Base-by-base conservation (phyloP, 2,329 filamentous ascomycete species). In the Colletotrichum falcatum region DNA sequence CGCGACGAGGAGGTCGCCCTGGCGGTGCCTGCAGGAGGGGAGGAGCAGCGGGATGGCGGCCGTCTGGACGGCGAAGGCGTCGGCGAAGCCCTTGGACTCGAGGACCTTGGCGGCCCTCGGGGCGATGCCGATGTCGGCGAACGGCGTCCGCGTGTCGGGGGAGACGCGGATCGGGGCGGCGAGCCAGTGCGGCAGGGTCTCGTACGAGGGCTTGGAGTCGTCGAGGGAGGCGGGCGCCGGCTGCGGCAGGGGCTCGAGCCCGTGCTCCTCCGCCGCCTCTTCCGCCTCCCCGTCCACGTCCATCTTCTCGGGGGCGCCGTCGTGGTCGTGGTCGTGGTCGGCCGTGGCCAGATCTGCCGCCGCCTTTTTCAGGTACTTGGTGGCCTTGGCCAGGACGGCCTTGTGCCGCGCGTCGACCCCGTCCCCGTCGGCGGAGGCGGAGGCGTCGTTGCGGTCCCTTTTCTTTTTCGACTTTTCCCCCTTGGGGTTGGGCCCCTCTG, bases 1-100 rank as follows among this genome's bases (percentile, higher is more conserved):
- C 9, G 94, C 96, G 3, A 99, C 91, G 54, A 97, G 91, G 5
- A 99, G 81, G 79, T 99, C 96, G 6, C 94, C 92, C 1, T 88
- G 82, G 44, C 90, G 86, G 44, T 87, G 83, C 66, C 87, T 84
- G 51, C 87, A 86, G 0, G 87, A 88, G 28, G 89, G 90, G 5
- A 97, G 84, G 6, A 99, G 86, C 49, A 97, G 85, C 0, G 95
- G 95, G 33, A 99, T 86, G 0, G 96, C 87, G 1, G 91, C 90
- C 6, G 93, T 90, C 80, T 97, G 94, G 1, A 97, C 90, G 0
- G 94, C 92, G 77, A 96, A 91, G 0, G 94, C 92, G 59, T 91
- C 84, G 7, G 85, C 84, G 78, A 93, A 93, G 1, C 90, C 90
- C 72, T 91, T 91, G n/a, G 87, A 84, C 39, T 89, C 84, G 6